Evolutionary conservation across 805 yeast genomes (phyloP).

Genomic region (Yamadazyma kitorensis): DNA sequence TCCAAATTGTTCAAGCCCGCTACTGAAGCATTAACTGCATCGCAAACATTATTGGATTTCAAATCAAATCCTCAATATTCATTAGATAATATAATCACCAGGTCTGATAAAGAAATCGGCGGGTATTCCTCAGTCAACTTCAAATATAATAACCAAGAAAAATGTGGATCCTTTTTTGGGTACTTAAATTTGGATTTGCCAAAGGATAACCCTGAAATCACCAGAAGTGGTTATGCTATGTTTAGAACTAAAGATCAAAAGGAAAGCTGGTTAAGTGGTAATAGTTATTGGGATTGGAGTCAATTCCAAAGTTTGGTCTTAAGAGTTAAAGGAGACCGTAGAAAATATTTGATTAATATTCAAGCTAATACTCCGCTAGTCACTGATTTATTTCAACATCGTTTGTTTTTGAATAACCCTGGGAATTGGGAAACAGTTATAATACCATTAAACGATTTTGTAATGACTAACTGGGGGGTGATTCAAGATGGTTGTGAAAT

Average conservation of each 20-base stretch:
- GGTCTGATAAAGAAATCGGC: conserved; percentile 75
- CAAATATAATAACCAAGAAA: conserved; percentile 34
- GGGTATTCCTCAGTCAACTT: conserved; percentile 70
- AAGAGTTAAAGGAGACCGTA: conserved; percentile 67
- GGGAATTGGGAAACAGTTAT: conserved; percentile 84
- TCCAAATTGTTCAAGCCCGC: conserved; percentile 34
- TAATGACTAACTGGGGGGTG: conserved; percentile 79
- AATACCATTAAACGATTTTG: conserved; percentile 74
- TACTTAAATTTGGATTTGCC: conserved; percentile 68
- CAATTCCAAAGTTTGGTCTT: conserved; percentile 59
- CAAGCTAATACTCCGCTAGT: conserved; percentile 78
- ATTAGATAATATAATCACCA: conserved; percentile 49
- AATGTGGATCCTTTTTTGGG: conserved; percentile 46
- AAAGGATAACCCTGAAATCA: conserved; percentile 58
- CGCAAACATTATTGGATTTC: conserved; percentile 56
- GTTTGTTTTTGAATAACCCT: conserved; percentile 67
- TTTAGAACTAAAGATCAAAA: conserved; percentile 70
- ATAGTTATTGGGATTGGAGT: conserved; percentile 67
- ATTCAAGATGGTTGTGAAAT: conserved; percentile 50
- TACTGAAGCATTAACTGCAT: conserved; percentile 22
- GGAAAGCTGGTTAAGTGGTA: conserved; percentile 48
- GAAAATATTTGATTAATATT: conserved; percentile 75
- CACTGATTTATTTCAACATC: conserved; percentile 79
- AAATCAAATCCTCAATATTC: conserved; percentile 45
- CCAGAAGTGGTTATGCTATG: conserved; percentile 78